These are phyloP conservation scores for Hirschioporus abietinus DNA, from an alignment of 768 basidiomycete genomes.

Conservation along the genomic window DNA sequence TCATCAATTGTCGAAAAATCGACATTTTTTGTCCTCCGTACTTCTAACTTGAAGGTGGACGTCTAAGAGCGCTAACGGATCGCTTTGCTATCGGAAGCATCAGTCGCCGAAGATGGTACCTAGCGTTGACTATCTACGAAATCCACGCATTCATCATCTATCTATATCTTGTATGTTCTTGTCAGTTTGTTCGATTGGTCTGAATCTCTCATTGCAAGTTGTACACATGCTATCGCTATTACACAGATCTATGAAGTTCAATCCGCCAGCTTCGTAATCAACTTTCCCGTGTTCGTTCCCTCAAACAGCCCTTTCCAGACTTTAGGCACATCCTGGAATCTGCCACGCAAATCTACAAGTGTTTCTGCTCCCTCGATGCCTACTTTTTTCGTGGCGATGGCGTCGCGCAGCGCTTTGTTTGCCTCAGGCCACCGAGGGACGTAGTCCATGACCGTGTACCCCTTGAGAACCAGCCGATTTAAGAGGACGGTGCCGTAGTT, in stretches of 20 bases:
- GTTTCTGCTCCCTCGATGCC: conserved; percentile 53
- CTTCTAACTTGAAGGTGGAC: too few relatives aligned
- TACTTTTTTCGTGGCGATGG: conserved; percentile 64
- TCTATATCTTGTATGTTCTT: too few relatives aligned
- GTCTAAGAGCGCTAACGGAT: too few relatives aligned
- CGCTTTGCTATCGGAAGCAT: too few relatives aligned
- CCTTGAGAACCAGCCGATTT: conserved; percentile 74
- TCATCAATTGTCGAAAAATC: too few relatives aligned
- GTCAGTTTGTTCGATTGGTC: too few relatives aligned
- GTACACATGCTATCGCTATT: too few relatives aligned
- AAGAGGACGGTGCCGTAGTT: conserved; percentile 66
- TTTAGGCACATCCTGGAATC: conserved; percentile 60
- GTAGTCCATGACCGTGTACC: conserved; percentile 88
- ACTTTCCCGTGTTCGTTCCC: conserved; percentile 76
- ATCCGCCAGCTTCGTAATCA: conserved; percentile 25
- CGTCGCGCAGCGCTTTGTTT: conserved; percentile 47
- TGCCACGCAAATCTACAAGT: not conserved
- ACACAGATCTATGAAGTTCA: not conserved
- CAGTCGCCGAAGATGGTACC: too few relatives aligned
- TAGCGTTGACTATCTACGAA: too few relatives aligned
- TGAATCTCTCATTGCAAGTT: too few relatives aligned
- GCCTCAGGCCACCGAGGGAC: conserved; percentile 52
- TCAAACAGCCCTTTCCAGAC: conserved; percentile 67
- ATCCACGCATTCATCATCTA: too few relatives aligned
- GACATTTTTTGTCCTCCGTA: too few relatives aligned